phyloP scores from a whole-genome alignment of 2,329 filamentous ascomycete genomes.

The Pseudomassariella vexata region DNA sequence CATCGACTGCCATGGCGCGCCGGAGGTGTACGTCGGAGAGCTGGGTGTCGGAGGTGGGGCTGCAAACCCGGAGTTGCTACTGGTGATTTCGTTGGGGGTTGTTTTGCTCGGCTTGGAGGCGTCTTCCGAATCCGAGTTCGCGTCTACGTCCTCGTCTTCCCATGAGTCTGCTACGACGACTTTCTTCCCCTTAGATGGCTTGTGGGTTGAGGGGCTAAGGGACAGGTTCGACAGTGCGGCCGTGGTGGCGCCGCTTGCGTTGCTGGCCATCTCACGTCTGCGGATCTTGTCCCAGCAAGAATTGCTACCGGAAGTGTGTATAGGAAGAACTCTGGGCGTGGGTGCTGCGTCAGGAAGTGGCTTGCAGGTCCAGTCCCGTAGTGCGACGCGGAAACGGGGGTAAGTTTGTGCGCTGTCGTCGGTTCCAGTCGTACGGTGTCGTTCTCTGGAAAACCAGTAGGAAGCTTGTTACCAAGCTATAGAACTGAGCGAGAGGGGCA shows the following conservation, averaged over 20 bases:
- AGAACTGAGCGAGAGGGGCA: no score
- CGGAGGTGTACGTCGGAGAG: constrained; percentile 39
- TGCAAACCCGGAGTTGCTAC: constrained; percentile 27
- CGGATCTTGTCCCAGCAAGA: no score
- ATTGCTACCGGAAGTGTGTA: no score
- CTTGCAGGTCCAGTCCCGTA: no score
- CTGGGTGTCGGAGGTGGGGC: constrained; percentile 65
- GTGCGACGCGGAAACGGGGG: no score
- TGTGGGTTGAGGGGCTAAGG: constrained; percentile 17
- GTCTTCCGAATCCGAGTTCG: constrained; percentile 30
- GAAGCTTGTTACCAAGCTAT: no score
- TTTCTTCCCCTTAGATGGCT: constrained; percentile 26
- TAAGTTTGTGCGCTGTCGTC: no score
- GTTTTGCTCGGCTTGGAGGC: constrained; percentile 14
- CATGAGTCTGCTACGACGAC: constrained; percentile 61
- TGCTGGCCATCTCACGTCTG: constrained; percentile 19
- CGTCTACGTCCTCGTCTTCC: constrained; percentile 72
- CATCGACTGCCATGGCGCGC: constrained; percentile 17
- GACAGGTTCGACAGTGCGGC: constrained; percentile 24
- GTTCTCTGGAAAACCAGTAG: no score
- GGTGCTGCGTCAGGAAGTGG: no score
- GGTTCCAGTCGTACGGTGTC: no score
- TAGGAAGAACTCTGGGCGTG: no score
- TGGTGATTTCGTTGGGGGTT: constrained; percentile 19
- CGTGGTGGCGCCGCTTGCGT: constrained; percentile 12